Base-by-base conservation (phyloP, 2,329 filamentous ascomycete genomes). In the Ascochyta koolunga region DNA sequence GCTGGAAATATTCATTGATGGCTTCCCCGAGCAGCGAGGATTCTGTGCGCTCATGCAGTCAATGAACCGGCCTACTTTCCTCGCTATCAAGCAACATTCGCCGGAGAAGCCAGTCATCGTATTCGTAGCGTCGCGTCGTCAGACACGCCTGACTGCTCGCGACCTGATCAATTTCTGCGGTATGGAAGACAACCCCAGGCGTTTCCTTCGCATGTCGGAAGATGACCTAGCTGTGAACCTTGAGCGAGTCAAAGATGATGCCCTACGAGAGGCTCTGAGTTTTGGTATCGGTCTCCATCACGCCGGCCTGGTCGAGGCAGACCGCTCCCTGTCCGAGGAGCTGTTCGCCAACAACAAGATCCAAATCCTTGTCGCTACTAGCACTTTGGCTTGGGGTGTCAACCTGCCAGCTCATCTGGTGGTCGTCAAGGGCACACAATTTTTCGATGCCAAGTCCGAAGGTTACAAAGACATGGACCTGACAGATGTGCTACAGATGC, bases 31-130 rank as follows among this genome's bases (percentile, higher is more conserved):
- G 69, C 89, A 95, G 63, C 86, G 93, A 55, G 95, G 95, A 0
- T 99, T 99, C 79, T 98, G 93, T 67, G 92, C 95, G 0, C 77
- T 99, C 61, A 99, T 99, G 95, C 93, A 98, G 76, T 96, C 92
- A 0, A 99, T 99, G 95, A 99, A 99, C 70, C 85, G 95, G 6
- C 95, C 95, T 2, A 97, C 95, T 0, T 99, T 98, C 76, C 79
- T 98, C 27, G 95, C 95, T 0, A 95, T 99, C 75, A 97, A 99
- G 75, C 91, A 88, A 10, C 96, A 99, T 76, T 97, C 93, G 36
- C 95, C 96, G 0, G 88, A 92, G 47, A 98, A 99, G 75, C 95
- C 95, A 0, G 95, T 98, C 8, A 99, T 99, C 72, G 95, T 99
- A 0, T 99, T 99, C 67, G 95, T 99, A 6, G 92, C 95, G 3